These are phyloP conservation scores for Erythrophleum ivorense DNA, from an alignment of 331 rosid species.

Conservation along the genomic window DNA sequence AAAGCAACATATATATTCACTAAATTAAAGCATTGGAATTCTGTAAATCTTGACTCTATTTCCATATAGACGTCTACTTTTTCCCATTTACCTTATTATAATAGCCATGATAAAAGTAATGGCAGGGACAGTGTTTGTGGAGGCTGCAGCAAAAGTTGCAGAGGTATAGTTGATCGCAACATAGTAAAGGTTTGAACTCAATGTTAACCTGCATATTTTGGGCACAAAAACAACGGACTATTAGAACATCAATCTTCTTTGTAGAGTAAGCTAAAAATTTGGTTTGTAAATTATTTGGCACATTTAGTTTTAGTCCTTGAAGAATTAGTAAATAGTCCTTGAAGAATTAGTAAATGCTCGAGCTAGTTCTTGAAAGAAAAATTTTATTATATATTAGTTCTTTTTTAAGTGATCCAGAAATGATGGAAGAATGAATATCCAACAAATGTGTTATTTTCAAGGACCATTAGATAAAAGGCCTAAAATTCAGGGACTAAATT, in stretches of 20 bases:
- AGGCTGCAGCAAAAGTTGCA: constrained; percentile 94
- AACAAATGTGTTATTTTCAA: not conserved
- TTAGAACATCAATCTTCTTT: not conserved
- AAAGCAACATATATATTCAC: not conserved
- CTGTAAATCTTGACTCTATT: not conserved
- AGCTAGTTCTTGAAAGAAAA: too few relatives aligned
- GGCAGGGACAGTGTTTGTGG: constrained; percentile 78
- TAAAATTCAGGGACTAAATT: too few relatives aligned
- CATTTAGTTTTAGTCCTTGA: too few relatives aligned
- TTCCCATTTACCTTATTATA: constrained; percentile 58
- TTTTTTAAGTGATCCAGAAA: not conserved
- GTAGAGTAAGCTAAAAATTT: too few relatives aligned
- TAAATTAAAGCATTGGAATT: not conserved
- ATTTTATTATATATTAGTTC: too few relatives aligned
- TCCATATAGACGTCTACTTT: not conserved
- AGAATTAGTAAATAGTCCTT: too few relatives aligned
- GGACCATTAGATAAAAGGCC: not conserved
- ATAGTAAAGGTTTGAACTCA: constrained; percentile 78
- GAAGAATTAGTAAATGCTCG: too few relatives aligned
- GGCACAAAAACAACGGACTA: not conserved
- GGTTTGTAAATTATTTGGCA: too few relatives aligned
- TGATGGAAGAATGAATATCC: not conserved
- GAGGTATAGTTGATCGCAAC: constrained; percentile 75
- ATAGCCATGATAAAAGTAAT: constrained; percentile 80
- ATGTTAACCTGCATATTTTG: constrained; percentile 58